phyloP scores from a whole-genome alignment of 257 asterid species.

The Datura wrightii region DNA sequence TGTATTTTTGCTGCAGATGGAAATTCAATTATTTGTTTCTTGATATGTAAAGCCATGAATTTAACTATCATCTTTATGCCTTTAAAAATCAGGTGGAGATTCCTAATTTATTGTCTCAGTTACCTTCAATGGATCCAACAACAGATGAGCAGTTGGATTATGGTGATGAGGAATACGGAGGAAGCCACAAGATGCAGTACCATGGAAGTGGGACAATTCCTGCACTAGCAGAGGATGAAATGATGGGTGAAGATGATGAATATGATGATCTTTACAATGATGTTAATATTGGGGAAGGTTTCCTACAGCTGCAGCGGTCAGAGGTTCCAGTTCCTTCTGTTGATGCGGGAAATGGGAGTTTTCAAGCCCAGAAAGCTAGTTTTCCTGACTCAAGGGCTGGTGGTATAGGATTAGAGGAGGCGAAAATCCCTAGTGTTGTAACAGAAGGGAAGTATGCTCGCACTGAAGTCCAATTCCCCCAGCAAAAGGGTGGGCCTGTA shows the following conservation, averaged over 20 bases:
- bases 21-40: conserved; percentile 2
- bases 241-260: conserved; percentile 63
- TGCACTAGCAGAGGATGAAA: conserved; percentile 87
- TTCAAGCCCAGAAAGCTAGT: conserved; percentile 54
- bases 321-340: conserved; percentile 55
- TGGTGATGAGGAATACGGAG: conserved; percentile 73
- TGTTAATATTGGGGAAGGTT: conserved; percentile 63
- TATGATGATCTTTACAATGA: conserved; percentile 64
- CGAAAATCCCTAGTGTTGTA: conserved; percentile 49
- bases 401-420: conserved; percentile 47
- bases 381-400: conserved; percentile 51
- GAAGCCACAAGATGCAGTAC: conserved; percentile 66
- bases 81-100: conserved; percentile 45
- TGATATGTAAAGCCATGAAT: conserved; percentile 23
- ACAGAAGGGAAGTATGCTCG: conserved; percentile 52
- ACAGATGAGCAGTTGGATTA: conserved; percentile 69
- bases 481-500: conserved; percentile 54
- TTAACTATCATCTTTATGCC: conserved; percentile 32
- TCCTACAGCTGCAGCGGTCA: conserved; percentile 52
- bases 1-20: conserved; percentile 5
- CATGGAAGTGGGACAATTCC: conserved; percentile 76
- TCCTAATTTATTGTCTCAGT: conserved; percentile 35
- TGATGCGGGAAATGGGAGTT: conserved; percentile 54
- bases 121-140: conserved; percentile 64
- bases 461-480: conserved; percentile 50